Evolutionary conservation across 2,329 filamentous ascomycete species (phyloP), one percentile per base, ranked within the genome.

Genomic region (Diplodia mutila): DNA sequence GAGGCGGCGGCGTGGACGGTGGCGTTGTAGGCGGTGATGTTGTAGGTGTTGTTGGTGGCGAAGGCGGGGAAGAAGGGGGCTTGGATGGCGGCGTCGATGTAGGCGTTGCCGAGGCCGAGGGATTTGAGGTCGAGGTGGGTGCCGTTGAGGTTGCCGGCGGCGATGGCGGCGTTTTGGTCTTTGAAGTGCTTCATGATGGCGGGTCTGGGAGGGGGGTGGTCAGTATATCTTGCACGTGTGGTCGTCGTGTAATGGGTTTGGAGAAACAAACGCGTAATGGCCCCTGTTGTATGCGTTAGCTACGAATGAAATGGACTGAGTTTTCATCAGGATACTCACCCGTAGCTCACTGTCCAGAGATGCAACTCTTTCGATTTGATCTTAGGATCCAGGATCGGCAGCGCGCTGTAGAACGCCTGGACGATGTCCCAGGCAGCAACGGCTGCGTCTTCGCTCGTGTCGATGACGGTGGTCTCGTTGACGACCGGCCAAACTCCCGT

Each of bases 111-210:
- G 66, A 87, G 82, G 0, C 84, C 84, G 3, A 87, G 73, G 0
- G 85, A 85, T 67, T 86, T 84, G 65, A 87, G 85, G 34, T 83
- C 77, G 3, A 87, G 80, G 52, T 82, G 75, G 4, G 84, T 80
- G 18, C 85, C 85, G 1, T 80, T 71, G 14, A 76, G 69, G 0
- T 75, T 79, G 9, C 84, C 85, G 53, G 83, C 83, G 39, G 76
- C 72, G 70, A 87, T 86, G 37, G 80, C 79, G 67, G 83, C 74
- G 66, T 87, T 87, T 69, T 87, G 83, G 53, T 86, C 77, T 66
- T 85, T 83, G 75, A 87, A 87, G 71, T 86, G 82, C 67, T 84
- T 82, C 77, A 83, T 86, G 75, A 87, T 86, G 37, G 77, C 79
- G 2, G 84, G 84, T 4, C 83, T 83, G 69, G 85, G 85, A 39